Conservation (phyloP, 2,329 filamentous ascomycete genomes). For the Phaeosphaeria sp. region DNA sequence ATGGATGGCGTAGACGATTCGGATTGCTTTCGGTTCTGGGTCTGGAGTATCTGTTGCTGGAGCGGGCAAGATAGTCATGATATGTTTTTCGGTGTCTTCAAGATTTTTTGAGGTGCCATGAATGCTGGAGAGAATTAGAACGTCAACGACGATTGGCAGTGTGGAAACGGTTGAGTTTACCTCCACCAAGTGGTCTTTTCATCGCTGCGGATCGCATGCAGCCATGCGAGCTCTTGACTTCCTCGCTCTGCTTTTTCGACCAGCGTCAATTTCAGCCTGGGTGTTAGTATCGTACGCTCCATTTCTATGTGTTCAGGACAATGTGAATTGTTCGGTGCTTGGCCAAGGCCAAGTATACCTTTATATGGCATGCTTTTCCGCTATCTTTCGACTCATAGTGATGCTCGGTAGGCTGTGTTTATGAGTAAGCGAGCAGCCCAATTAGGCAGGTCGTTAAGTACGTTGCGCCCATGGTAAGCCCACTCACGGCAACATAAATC, state of each 20-base stretch:
- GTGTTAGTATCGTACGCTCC: slow-evolving; percentile 35
- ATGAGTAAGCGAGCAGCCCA: neutral
- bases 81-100: slow-evolving; percentile 35
- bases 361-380: neutral
- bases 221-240: slow-evolving; percentile 43
- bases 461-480: too few relatives aligned
- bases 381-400: neutral
- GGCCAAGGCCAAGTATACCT: too few relatives aligned
- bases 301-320: slow-evolving; percentile 20
- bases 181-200: slow-evolving; percentile 40
- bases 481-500: too few relatives aligned
- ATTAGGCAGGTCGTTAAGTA: neutral
- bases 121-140: slow-evolving; percentile 25
- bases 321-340: too few relatives aligned
- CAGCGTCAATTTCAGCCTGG: slow-evolving; percentile 40
- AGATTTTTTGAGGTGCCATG: slow-evolving; percentile 28
- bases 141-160: neutral
- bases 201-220: slow-evolving; percentile 41
- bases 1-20: slow-evolving; percentile 31
- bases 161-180: slow-evolving; percentile 15
- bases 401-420: neutral
- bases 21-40: slow-evolving; percentile 10
- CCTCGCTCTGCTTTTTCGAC: slow-evolving; percentile 34
- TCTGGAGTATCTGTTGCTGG: neutral
- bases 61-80: slow-evolving; percentile 20